Base-by-base conservation (phyloP, 345 rosid species). In the Pugionium dolabratum region DNA sequence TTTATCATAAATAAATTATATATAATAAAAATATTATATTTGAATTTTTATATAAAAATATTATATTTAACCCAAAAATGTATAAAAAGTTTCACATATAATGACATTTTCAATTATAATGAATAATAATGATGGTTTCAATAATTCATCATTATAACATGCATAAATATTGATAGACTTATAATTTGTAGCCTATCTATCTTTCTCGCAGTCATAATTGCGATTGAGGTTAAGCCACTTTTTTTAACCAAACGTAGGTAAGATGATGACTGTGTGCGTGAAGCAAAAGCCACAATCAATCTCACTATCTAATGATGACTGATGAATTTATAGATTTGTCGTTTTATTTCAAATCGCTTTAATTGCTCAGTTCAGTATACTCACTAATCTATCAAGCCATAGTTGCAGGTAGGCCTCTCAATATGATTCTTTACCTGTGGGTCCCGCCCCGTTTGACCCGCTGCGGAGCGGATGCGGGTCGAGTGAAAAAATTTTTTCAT, bases 211-310 rank as follows among this genome's bases (percentile, higher is more conserved):
- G 27, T 43, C 32, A 31, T 43, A 33, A 6, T 52, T 54, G n/a
- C 44, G 43, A 2, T 33, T 43, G 4, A 43, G 54, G 10, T 27
- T 66, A n/a, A 34, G 18, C 18, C 18, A 18, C 18, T 18, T 18
- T 18, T 18, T 18, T 18, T 28, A 44, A 66, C 37, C 30, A 46
- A 46, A 46, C 63, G 55, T 67, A 36, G 11, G 7, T 55, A 34
- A 67, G 55, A 57, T 34, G 50, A 57, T 47, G 50, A 68, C 28
- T 49, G 64, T 40, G 50, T 68, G 59, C 72, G 66, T 58, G 6
- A 49, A 39, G 58, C 51, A 31, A 68, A 68, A 58, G 57, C 65
- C 65, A 58, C 51, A 11, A 40, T 58, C 43, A 58, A 36, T 57
- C 39, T 48, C 43, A 3, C n/a, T 30, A 47, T 35, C 6, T 42